Conservation (phyloP, 306 rosid genomes). For the Prunus kanzakura region DNA sequence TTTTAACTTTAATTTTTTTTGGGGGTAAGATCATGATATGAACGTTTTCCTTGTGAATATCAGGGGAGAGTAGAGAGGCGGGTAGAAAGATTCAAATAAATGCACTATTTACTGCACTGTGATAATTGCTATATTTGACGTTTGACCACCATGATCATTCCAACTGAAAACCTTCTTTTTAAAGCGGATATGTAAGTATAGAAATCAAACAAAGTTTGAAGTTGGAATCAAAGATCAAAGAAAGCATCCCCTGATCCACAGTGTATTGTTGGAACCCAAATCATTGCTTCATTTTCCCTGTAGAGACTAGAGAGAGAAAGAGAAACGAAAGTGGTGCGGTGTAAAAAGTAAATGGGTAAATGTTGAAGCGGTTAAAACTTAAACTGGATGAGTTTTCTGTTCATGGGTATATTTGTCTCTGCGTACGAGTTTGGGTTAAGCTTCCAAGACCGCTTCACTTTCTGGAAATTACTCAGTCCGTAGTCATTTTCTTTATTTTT, state of each 20-base stretch:
- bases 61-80: background rate
- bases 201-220: background rate
- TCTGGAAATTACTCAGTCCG: background rate
- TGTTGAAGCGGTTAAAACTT: background rate
- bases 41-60: background rate
- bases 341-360: too few species aligned
- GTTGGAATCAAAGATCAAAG: background rate
- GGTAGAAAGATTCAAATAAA: background rate
- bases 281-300: too few species aligned
- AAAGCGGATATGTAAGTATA: too few species aligned
- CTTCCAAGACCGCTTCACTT: slow-evolving; percentile 8
- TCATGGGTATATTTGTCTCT: slow-evolving; percentile 20
- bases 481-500: background rate
- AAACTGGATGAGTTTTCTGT: background rate
- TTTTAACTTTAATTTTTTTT: background rate
- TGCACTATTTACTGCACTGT: background rate
- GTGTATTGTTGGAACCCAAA: too few species aligned
- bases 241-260: background rate
- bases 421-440: slow-evolving; percentile 1
- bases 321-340: too few species aligned
- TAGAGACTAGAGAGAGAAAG: too few species aligned
- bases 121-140: background rate
- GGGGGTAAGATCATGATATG: background rate
- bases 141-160: background rate
- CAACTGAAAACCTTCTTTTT: background rate